Percentiles rank a stretch among this genome's conserved stretches.
Conservation (phyloP, 192 early-diverging fungal genomes). For the Chytriomyces sp. region DNA sequence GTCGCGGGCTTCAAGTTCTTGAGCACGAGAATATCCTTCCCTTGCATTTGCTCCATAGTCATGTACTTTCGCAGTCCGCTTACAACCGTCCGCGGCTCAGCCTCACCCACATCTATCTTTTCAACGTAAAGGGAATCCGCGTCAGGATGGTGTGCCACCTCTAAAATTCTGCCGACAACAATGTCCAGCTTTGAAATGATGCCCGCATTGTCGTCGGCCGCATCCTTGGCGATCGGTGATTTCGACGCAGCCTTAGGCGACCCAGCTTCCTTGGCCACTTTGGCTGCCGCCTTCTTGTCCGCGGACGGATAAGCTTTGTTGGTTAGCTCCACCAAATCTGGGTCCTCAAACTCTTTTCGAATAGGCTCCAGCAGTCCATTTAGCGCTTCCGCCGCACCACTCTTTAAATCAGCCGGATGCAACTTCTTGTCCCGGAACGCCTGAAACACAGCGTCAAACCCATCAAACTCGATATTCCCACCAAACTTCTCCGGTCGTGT, state of each 20-base stretch:
- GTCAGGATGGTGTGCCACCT: constrained; percentile 85
- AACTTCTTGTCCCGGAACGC: constrained; percentile 87
- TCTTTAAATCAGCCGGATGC: constrained; percentile 95
- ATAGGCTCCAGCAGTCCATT: constrained; percentile 89
- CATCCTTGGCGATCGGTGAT: neutral
- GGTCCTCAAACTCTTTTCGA: constrained; percentile 69
- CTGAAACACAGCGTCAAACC: constrained; percentile 72
- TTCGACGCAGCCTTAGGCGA: neutral
- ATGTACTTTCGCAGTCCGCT: constrained; percentile 91
- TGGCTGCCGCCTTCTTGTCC: constrained; percentile 5
- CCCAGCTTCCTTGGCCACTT: neutral
- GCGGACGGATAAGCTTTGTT: constrained; percentile 82
- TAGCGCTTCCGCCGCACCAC: constrained; percentile 76
- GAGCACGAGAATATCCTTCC: constrained; percentile 58
- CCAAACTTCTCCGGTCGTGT: constrained; percentile 88
- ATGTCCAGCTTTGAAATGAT: constrained; percentile 84
- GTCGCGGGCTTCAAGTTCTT: constrained; percentile 93
- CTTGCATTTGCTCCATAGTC: constrained; percentile 84
- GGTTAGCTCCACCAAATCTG: constrained; percentile 71
- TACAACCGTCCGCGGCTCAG: constrained; percentile 81
- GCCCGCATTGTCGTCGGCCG: constrained; percentile 34
- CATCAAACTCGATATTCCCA: constrained; percentile 77
- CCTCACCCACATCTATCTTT: constrained; percentile 91
- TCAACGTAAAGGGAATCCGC: constrained; percentile 97
- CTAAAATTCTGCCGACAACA: constrained; percentile 85